Percentiles rank a stretch among this genome's conserved stretches.
phyloP scores from a whole-genome alignment of 257 asterid species.

The Primulina tabacum region DNA sequence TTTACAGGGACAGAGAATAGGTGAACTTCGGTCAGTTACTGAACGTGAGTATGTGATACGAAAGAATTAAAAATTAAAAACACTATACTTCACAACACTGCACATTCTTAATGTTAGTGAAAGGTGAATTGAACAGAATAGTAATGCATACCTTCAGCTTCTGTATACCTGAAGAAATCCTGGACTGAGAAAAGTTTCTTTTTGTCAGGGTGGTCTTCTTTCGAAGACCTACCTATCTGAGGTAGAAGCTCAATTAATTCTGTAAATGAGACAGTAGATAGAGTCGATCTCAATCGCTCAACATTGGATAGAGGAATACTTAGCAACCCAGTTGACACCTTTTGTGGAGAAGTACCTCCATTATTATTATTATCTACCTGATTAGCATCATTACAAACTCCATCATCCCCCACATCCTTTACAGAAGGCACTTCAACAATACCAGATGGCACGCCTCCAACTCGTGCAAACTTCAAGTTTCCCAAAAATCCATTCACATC shows the following conservation, averaged over 20 bases:
- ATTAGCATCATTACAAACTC: slow-evolving; percentile 43
- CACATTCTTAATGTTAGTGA: neutral
- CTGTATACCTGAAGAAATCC: slow-evolving; percentile 97
- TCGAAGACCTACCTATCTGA: slow-evolving; percentile 73
- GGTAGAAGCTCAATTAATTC: slow-evolving; percentile 91
- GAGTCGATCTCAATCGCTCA: slow-evolving; percentile 79
- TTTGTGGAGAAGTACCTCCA: slow-evolving; percentile 55
- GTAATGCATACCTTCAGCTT: slow-evolving; percentile 78
- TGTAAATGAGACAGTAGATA: slow-evolving; percentile 80
- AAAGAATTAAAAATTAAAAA: neutral
- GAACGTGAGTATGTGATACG: neutral
- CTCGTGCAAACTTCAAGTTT: slow-evolving; percentile 82
- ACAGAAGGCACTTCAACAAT: slow-evolving; percentile 66
- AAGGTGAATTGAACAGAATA: neutral
- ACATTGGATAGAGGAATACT: slow-evolving; percentile 93
- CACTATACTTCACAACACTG: neutral
- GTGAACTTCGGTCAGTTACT: neutral
- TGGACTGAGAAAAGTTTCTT: slow-evolving; percentile 91
- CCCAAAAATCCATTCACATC: slow-evolving; percentile 76
- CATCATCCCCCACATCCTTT: slow-evolving; percentile 53
- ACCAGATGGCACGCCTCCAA: slow-evolving; percentile 89
- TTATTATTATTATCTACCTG: slow-evolving; percentile 53
- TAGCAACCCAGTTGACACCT: slow-evolving; percentile 67
- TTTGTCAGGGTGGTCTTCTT: slow-evolving; percentile 96
- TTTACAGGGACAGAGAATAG: neutral